Percentiles rank a stretch among this genome's conserved stretches.
These are phyloP conservation scores for Blastocystis sp. DNA, from an alignment of 352 stramenopile species.

Conservation along the genomic window DNA sequence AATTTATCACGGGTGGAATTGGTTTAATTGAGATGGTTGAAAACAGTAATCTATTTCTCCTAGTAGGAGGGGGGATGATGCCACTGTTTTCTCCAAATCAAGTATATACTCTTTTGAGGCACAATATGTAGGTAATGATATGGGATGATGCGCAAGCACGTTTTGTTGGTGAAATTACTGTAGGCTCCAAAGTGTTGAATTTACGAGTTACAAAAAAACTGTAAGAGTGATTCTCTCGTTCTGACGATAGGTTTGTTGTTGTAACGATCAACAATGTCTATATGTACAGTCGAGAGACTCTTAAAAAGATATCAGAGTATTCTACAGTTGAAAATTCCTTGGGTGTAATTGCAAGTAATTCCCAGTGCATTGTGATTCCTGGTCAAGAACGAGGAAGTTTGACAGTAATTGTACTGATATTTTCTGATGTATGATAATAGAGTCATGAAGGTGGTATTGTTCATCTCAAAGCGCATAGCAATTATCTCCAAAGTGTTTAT, in stretches of 20 bases:
- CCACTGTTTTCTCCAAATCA: slow-evolving; percentile 39
- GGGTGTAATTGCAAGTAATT: slow-evolving; percentile 14
- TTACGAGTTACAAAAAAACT: background rate
- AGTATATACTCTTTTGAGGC: background rate
- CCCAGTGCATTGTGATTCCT: background rate
- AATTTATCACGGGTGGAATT: slow-evolving; percentile 29
- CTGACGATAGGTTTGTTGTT: slow-evolving; percentile 37
- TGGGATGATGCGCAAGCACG: slow-evolving; percentile 42
- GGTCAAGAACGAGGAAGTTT: slow-evolving; percentile 9
- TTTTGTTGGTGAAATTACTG: slow-evolving; percentile 40
- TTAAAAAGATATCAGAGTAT: slow-evolving; percentile 4
- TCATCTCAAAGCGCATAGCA: slow-evolving; percentile 30
- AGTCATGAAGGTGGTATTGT: slow-evolving; percentile 10
- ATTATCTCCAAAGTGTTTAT: background rate
- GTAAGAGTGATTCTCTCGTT: background rate
- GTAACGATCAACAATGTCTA: slow-evolving; percentile 49
- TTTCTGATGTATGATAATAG: background rate
- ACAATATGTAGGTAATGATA: slow-evolving; percentile 13
- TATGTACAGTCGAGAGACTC: background rate
- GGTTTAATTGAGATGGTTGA: slow-evolving; percentile 34
- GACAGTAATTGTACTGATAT: background rate
- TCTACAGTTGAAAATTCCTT: slow-evolving; percentile 27
- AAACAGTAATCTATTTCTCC: slow-evolving; percentile 11
- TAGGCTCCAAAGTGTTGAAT: slow-evolving; percentile 1
- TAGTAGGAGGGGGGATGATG: slow-evolving; percentile 40